Evolutionary conservation across 768 basidiomycete genomes (phyloP).

Genomic region (Agaricus sinodeliciosus): DNA sequence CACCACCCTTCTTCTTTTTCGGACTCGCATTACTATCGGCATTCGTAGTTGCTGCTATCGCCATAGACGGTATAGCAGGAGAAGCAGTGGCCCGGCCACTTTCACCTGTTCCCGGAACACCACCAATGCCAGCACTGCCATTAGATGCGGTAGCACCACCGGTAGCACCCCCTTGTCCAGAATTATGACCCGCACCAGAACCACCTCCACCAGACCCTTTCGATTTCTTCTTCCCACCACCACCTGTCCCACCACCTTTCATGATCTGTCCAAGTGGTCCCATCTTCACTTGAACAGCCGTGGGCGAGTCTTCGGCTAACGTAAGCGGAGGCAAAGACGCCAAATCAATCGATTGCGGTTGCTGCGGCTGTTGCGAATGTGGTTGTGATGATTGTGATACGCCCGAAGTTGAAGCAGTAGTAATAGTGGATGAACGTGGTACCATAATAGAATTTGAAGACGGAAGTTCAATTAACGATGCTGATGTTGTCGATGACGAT

Average conservation of each 20-base stretch:
- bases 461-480: background rate
- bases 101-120: slow-evolving; percentile 16
- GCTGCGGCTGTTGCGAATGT: slow-evolving; percentile 10
- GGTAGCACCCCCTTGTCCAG: slow-evolving; percentile 18
- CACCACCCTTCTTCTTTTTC: slow-evolving; percentile 38
- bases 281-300: slow-evolving; percentile 57
- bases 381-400: slow-evolving; percentile 11
- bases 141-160: slow-evolving; percentile 15
- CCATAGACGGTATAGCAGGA: background rate
- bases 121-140: slow-evolving; percentile 13
- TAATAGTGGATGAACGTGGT: background rate
- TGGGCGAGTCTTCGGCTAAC: slow-evolving; percentile 62
- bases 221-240: slow-evolving; percentile 50
- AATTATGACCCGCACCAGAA: slow-evolving; percentile 12
- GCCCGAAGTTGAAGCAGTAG: slow-evolving; percentile 14
- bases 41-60: background rate
- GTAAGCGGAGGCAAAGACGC: slow-evolving; percentile 21
- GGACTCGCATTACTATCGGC: slow-evolving; percentile 10
- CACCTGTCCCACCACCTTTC: slow-evolving; percentile 37
- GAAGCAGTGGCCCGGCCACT: background rate
- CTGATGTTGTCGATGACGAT: slow-evolving; percentile 7
- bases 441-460: slow-evolving; percentile 5
- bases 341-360: background rate
- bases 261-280: slow-evolving; percentile 75
- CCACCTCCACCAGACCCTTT: slow-evolving; percentile 12